Percentiles rank a stretch among this genome's conserved stretches.
Evolutionary conservation across 176 grass and related monocot species (phyloP).

Genomic region (Ananas comosus): DNA sequence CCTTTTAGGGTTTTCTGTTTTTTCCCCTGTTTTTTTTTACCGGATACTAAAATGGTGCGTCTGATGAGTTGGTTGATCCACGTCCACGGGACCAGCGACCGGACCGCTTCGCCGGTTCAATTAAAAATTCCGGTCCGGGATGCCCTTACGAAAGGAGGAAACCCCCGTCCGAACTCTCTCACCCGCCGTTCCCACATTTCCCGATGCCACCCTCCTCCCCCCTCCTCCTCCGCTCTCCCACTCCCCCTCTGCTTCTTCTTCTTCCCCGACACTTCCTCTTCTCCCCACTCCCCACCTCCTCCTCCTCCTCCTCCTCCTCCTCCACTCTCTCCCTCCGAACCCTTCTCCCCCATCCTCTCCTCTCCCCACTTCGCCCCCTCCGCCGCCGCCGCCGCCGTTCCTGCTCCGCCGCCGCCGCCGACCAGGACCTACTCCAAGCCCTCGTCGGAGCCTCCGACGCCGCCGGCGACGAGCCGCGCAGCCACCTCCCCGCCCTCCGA

Average conservation of each 20-base stretch:
- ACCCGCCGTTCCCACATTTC: too few relatives aligned
- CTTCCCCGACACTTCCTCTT: slow-evolving; percentile 3
- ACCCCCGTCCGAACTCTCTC: too few relatives aligned
- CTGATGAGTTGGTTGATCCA: too few relatives aligned
- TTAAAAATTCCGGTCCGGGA: too few relatives aligned
- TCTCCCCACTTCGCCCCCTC: neutral
- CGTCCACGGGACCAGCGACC: too few relatives aligned
- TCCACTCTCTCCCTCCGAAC: neutral
- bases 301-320: neutral
- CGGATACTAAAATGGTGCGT: too few relatives aligned
- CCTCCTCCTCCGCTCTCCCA: slow-evolving; percentile 4
- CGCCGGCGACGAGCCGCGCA: neutral
- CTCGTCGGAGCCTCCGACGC: slow-evolving; percentile 12
- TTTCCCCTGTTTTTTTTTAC: too few relatives aligned
- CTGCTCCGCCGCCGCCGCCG: neutral
- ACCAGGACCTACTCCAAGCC: slow-evolving; percentile 20
- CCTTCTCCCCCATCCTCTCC: neutral
- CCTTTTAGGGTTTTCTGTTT: too few relatives aligned
- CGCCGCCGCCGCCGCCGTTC: neutral
- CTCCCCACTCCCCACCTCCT: neutral
- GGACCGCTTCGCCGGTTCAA: too few relatives aligned
- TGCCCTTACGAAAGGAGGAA: too few relatives aligned
- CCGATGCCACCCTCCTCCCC: neutral
- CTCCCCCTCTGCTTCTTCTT: neutral
- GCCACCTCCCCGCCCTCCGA: slow-evolving; percentile 41